A percentile compares a stretch with the other conserved stretches of the same genome.
Conservation (phyloP, 2,329 filamentous ascomycete species). For the Thelonectria discophora region DNA sequence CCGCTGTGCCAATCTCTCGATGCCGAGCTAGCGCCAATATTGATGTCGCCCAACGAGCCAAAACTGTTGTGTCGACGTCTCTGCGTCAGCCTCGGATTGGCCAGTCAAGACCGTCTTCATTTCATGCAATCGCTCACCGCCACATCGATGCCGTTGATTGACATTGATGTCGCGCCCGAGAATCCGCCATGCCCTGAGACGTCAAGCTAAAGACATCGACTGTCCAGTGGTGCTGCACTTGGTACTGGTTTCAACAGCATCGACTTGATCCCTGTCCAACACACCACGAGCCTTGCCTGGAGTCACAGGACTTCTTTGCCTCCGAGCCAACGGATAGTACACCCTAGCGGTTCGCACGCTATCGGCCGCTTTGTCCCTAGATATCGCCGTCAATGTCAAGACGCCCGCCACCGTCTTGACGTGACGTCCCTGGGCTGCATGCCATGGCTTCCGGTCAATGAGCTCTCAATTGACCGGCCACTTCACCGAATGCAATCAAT, state of each 20-base stretch:
- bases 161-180: slow-evolving; percentile 34
- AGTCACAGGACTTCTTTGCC: slow-evolving; percentile 44
- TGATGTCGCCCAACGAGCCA: slow-evolving; percentile 25
- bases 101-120: slow-evolving; percentile 20
- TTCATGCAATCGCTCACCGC: slow-evolving; percentile 38
- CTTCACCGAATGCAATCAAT: slow-evolving; percentile 36
- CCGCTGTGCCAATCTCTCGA: slow-evolving; percentile 24
- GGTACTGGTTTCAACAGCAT: slow-evolving; percentile 42
- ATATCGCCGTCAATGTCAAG: slow-evolving; percentile 20
- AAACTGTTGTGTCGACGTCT: slow-evolving; percentile 20
- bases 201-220: slow-evolving; percentile 28
- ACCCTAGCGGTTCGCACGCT: slow-evolving; percentile 22
- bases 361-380: slow-evolving; percentile 11
- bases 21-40: slow-evolving; percentile 29
- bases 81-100: slow-evolving; percentile 34
- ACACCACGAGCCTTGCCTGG: slow-evolving; percentile 41
- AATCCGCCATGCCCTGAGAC: slow-evolving; percentile 34
- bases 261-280: slow-evolving; percentile 41
- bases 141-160: slow-evolving; percentile 38
- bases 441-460: slow-evolving; percentile 20
- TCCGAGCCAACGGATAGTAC: slow-evolving; percentile 33
- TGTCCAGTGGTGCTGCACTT: slow-evolving; percentile 16
- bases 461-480: slow-evolving; percentile 37
- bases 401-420: slow-evolving; percentile 19
- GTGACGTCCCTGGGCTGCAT: slow-evolving; percentile 27